Evolutionary conservation across 148 eudicot genomes (phyloP).

Genomic region (Rheum nobile): DNA sequence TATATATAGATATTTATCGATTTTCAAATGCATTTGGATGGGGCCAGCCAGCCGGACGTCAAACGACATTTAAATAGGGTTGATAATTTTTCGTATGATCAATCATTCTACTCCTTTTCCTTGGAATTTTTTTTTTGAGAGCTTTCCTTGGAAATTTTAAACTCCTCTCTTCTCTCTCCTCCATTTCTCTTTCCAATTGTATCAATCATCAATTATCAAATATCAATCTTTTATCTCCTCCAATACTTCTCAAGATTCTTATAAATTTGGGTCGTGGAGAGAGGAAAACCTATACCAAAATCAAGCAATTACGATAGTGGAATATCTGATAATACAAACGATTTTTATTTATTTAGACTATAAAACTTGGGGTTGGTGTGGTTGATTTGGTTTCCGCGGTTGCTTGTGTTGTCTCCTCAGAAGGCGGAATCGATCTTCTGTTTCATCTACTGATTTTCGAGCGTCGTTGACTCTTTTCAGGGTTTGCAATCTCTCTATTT

Average conservation of each 20-base stretch:
- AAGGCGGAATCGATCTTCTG: constrained; percentile 19
- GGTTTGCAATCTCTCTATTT: background rate
- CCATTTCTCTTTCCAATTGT: constrained; percentile 8
- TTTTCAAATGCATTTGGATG: background rate
- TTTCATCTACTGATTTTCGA: background rate
- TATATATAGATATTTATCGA: background rate
- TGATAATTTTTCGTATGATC: constrained; percentile 13
- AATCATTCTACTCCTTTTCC: constrained; percentile 14
- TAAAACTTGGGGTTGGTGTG: background rate
- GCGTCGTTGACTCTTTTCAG: background rate
- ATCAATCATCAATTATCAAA: background rate
- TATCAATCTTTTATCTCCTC: constrained; percentile 12
- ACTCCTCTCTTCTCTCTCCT: background rate
- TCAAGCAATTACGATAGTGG: background rate
- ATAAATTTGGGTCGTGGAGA: background rate
- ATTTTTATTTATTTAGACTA: background rate
- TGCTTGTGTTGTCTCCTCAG: background rate
- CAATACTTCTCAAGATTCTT: constrained; percentile 18
- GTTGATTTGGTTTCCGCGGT: background rate
- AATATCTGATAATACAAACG: constrained; percentile 6
- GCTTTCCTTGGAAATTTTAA: background rate
- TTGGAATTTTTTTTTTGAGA: background rate
- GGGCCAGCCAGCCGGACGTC: constrained; percentile 22
- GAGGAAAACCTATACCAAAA: background rate
- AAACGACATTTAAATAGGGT: constrained; percentile 20